These are phyloP conservation scores for Hypholoma sublateritium DNA, from an alignment of 768 basidiomycete species.

Conservation along the genomic window DNA sequence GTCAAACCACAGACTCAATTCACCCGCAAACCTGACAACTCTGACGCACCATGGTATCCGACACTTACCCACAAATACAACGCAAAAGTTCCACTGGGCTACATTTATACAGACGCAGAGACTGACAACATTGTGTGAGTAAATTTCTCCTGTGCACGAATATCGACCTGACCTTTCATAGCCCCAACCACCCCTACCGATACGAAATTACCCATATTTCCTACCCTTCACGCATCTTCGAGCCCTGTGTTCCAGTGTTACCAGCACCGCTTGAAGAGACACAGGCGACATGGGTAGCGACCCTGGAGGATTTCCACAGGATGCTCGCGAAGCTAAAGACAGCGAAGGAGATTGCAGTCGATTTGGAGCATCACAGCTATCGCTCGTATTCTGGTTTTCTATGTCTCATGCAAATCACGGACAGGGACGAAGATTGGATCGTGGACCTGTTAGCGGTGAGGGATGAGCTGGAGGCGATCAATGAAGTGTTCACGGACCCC, in stretches of 20 bases:
- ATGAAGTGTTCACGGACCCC: constrained; percentile 85
- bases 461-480: constrained; percentile 70
- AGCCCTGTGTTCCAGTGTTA: constrained; percentile 42
- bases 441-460: constrained; percentile 80
- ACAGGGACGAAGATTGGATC: constrained; percentile 81
- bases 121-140: constrained; percentile 14
- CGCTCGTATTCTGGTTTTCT: constrained; percentile 85
- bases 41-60: constrained; percentile 65
- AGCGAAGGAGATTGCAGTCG: constrained; percentile 83
- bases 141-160: not conserved
- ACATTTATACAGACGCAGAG: constrained; percentile 31
- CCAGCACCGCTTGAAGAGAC: constrained; percentile 64
- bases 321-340: constrained; percentile 70
- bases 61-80: constrained; percentile 76
- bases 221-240: constrained; percentile 68
- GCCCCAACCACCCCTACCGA: constrained; percentile 73
- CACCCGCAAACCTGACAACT: constrained; percentile 57
- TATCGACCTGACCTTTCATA: constrained; percentile 7
- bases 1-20: constrained; percentile 84
- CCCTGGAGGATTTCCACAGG: constrained; percentile 46
- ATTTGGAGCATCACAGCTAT: constrained; percentile 92
- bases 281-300: constrained; percentile 72
- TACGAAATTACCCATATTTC: constrained; percentile 78
- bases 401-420: constrained; percentile 92
- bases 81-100: constrained; percentile 80